Percentiles rank a stretch among this genome's conserved stretches.
These are phyloP conservation scores for Polytrichum formosum DNA, from an alignment of 225 moss, liverwort and hornwort species.

Conservation along the genomic window DNA sequence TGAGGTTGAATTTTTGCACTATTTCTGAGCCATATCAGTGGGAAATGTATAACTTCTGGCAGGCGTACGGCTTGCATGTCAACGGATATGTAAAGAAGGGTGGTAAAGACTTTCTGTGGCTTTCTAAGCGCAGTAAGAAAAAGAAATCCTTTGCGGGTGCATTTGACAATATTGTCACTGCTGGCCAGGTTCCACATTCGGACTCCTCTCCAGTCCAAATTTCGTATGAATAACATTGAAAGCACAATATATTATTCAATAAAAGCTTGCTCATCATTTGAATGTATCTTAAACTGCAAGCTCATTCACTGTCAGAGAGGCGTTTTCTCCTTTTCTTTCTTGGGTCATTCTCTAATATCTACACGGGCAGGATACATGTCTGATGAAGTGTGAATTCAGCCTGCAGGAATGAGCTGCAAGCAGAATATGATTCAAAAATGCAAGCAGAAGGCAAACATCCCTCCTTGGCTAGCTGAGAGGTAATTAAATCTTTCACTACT, in stretches of 20 bases:
- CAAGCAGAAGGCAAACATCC: conserved; percentile 39
- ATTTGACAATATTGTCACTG: conserved; percentile 41
- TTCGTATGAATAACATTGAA: background rate
- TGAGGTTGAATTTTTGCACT: too few species aligned
- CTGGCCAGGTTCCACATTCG: conserved; percentile 24
- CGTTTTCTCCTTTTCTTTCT: too few species aligned
- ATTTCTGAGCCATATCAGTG: too few species aligned
- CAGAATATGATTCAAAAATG: conserved; percentile 39
- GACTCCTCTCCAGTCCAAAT: background rate
- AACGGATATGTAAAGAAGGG: conserved; percentile 50
- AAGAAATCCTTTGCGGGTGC: conserved; percentile 34
- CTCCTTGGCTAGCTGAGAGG: conserved; percentile 27
- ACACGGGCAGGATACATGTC: background rate
- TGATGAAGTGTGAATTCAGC: conserved; percentile 21
- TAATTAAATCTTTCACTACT: conserved; percentile 6
- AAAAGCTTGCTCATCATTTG: too few species aligned
- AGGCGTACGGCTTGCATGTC: conserved; percentile 48
- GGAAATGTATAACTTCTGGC: background rate
- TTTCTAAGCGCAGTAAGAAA: conserved; percentile 41
- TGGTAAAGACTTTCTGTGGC: conserved; percentile 42
- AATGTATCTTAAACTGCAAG: too few species aligned
- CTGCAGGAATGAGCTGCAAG: conserved; percentile 50
- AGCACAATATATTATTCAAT: too few species aligned
- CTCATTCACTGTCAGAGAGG: too few species aligned
- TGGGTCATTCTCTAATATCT: too few species aligned